These are phyloP conservation scores for Ascochyta fabae DNA, from an alignment of 2,329 filamentous ascomycete genomes.

Conservation along the genomic window DNA sequence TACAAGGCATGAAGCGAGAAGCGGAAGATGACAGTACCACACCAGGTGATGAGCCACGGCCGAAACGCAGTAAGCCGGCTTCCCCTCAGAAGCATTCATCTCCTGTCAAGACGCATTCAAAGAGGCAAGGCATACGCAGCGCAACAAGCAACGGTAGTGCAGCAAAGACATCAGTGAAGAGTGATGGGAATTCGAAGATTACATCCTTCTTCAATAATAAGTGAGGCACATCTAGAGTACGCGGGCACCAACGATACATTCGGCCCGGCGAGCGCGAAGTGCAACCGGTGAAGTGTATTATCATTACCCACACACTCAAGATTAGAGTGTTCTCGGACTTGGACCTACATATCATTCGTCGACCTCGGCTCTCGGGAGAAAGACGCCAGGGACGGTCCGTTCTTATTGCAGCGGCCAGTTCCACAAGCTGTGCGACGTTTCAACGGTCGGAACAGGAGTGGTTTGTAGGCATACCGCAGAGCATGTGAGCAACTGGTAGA, in stretches of 20 bases:
- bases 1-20: conserved; percentile 54
- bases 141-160: conserved; percentile 63
- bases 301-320: neutral
- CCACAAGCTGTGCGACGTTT: neutral
- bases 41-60: conserved; percentile 42
- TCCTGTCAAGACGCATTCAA: conserved; percentile 40
- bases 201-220: conserved; percentile 63
- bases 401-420: neutral
- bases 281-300: neutral
- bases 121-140: conserved; percentile 58
- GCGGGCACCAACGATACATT: conserved; percentile 7
- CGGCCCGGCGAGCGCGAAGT: conserved; percentile 24
- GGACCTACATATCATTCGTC: neutral
- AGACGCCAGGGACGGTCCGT: neutral
- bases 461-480: neutral
- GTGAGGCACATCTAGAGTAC: conserved; percentile 32
- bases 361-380: neutral
- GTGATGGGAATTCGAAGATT: conserved; percentile 62
- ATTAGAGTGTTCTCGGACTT: neutral
- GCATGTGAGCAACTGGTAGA: neutral
- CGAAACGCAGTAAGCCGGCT: conserved; percentile 46
- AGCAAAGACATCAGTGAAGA: conserved; percentile 52
- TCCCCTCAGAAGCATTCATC: conserved; percentile 29
- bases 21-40: conserved; percentile 41
- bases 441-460: neutral